phyloP scores from a whole-genome alignment of 2,329 filamentous ascomycete species.

The Microdochium nivale region DNA sequence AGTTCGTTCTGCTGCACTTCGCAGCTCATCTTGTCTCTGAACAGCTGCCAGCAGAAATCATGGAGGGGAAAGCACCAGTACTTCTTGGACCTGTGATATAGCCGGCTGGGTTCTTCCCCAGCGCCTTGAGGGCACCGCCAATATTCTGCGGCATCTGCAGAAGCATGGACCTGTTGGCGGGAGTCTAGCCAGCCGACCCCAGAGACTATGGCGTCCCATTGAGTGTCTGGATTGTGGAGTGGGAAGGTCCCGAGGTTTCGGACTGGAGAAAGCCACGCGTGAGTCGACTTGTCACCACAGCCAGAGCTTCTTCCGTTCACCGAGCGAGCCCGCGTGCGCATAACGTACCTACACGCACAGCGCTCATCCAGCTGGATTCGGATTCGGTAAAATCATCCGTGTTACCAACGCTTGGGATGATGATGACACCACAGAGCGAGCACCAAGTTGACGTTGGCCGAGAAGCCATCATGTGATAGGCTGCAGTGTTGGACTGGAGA shows the following conservation, averaged over 20 bases:
- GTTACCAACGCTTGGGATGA: slow-evolving; percentile 6
- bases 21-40: slow-evolving; percentile 5
- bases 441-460: slow-evolving; percentile 5
- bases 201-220: slow-evolving; percentile 7
- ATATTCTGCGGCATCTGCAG: slow-evolving; percentile 1
- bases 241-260: not conserved
- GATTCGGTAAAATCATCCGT: slow-evolving; percentile 1
- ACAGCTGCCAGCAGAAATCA: slow-evolving; percentile 12
- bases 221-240: slow-evolving; percentile 2
- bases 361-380: slow-evolving; percentile 7
- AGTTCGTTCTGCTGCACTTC: slow-evolving; percentile 2
- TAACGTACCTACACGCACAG: slow-evolving; percentile 11
- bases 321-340: not conserved
- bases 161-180: slow-evolving; percentile 5
- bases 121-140: not conserved
- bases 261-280: not conserved
- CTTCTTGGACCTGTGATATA: not conserved
- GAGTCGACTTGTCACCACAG: too few relatives aligned
- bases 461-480: slow-evolving; percentile 1
- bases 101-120: not conserved
- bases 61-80: slow-evolving; percentile 12
- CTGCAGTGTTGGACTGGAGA: too few relatives aligned
- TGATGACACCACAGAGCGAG: slow-evolving; percentile 8
- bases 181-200: slow-evolving; percentile 11
- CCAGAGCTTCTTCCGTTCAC: too few relatives aligned